Evolutionary conservation across 768 basidiomycete genomes (phyloP), one percentile per base, ranked within the genome.

Genomic region (Glaciozyma antarctica): DNA sequence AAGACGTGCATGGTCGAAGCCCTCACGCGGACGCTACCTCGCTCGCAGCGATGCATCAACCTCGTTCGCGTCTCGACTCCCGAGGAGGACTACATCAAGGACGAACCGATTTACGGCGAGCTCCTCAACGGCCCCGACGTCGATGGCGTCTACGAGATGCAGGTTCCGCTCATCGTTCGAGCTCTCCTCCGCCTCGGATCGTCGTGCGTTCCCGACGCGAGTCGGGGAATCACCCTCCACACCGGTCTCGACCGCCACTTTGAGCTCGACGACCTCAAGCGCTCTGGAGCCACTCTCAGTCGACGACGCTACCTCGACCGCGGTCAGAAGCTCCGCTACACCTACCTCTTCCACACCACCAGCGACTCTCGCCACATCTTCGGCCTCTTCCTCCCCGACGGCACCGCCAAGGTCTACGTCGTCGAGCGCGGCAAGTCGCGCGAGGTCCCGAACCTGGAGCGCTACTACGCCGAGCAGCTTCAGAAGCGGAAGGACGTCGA

Each of bases 91-190:
- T 99, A 88, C 76, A 80, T 86, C 38, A 84, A 88, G 38, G 88
- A 86, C 38, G 86, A 90, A 71, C 87, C 90, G 62, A 90, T 95
- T 75, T 97, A 98, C 74, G 86, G 90, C 22, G 86, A 92, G 74
- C 80, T 98, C 58, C 89, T 84, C 64, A 95, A 95, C 73, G 88
- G 93, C 72, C 89, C 93, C 0, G 90, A 88, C 73, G 90, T 97
- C 13, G 91, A 97, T 71, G 91, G 90, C 1, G 88, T 95, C 5
- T 99, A 86, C 73, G 95, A 99, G 77, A 81, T 86, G 24, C 92
- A 98, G 82, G 90, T 91, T 21, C 90, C 95, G 12, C 82, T 94
- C 22, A 78, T 86, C 55, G 81, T 88, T 62, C 87, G 94, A 43
- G 89, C 85, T 7, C 74, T 98, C 30, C 78, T 98, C 22, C 85